Evolutionary conservation across 1,284 basidiomycete genomes (phyloP).

Genomic region (Ceratobasidium sp.): DNA sequence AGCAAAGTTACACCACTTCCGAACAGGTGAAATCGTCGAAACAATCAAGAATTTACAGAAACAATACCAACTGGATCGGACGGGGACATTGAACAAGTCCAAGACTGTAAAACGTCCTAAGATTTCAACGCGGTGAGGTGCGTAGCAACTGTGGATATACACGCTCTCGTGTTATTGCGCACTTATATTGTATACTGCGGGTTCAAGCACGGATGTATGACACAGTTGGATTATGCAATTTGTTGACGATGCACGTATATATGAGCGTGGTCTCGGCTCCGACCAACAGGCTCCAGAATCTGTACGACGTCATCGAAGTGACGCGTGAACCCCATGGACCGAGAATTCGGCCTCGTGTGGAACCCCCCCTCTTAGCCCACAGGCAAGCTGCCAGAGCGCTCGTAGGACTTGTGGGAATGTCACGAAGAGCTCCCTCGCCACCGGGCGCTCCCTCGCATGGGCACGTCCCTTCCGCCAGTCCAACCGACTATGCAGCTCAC

Average conservation of each 20-base stretch:
- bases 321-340: neutral
- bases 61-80: conserved; percentile 39
- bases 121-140: conserved; percentile 9
- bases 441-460: conserved; percentile 22
- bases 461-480: conserved; percentile 6
- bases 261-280: conserved; percentile 8
- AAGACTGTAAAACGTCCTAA: conserved; percentile 36
- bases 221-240: conserved; percentile 35
- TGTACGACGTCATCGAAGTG: neutral
- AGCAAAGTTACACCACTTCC: neutral
- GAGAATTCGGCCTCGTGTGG: neutral
- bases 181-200: conserved; percentile 1
- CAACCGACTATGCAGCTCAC: neutral
- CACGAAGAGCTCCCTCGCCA: conserved; percentile 16
- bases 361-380: neutral
- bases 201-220: conserved; percentile 23
- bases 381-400: neutral
- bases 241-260: conserved; percentile 18
- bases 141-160: neutral
- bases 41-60: conserved; percentile 66
- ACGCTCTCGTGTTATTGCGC: conserved; percentile 16
- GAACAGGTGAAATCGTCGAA: conserved; percentile 65
- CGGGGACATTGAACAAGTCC: conserved; percentile 32
- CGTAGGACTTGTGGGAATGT: conserved; percentile 3
- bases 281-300: neutral